These are phyloP conservation scores for Penicillium coprophilum DNA, from an alignment of 495 filamentous ascomycete genomes.

Conservation along the genomic window DNA sequence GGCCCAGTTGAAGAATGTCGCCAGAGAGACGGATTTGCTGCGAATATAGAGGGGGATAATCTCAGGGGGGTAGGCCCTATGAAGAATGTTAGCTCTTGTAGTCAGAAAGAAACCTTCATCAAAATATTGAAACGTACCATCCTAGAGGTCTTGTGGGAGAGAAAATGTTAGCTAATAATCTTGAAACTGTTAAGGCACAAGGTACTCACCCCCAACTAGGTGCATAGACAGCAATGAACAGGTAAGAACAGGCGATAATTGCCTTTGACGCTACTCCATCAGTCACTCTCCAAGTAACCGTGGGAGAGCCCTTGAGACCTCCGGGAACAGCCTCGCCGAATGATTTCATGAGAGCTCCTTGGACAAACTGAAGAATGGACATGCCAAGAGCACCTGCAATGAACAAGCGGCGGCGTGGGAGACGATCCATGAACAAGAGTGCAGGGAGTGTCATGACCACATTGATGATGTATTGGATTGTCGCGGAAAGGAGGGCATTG, in stretches of 20 bases:
- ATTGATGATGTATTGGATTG: conserved; percentile 79
- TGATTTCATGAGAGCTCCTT: conserved; percentile 60
- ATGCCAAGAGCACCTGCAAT: conserved; percentile 51
- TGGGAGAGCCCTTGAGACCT: conserved; percentile 36
- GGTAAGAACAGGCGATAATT: conserved; percentile 62
- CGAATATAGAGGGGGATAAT: conserved; percentile 25
- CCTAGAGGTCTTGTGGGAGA: conserved; percentile 14
- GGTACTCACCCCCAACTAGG: conserved; percentile 40
- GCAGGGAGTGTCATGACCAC: conserved; percentile 63
- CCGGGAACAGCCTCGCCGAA: conserved; percentile 52
- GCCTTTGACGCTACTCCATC: conserved; percentile 48
- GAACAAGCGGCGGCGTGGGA: conserved; percentile 53
- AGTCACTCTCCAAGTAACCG: conserved; percentile 59
- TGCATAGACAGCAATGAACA: conserved; percentile 64
- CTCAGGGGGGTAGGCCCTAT: conserved; percentile 23
- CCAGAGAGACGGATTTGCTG: conserved; percentile 20
- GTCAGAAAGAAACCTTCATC: not conserved
- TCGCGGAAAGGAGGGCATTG: conserved; percentile 62
- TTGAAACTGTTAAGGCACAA: not conserved
- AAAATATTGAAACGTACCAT: conserved; percentile 11
- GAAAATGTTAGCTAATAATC: not conserved
- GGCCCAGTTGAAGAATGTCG: conserved; percentile 23
- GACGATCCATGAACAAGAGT: conserved; percentile 56
- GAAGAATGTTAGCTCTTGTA: not conserved
- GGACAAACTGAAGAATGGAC: conserved; percentile 51